Conservation (phyloP, 176 grass and related monocot genomes). For the Lolium multiflorum region DNA sequence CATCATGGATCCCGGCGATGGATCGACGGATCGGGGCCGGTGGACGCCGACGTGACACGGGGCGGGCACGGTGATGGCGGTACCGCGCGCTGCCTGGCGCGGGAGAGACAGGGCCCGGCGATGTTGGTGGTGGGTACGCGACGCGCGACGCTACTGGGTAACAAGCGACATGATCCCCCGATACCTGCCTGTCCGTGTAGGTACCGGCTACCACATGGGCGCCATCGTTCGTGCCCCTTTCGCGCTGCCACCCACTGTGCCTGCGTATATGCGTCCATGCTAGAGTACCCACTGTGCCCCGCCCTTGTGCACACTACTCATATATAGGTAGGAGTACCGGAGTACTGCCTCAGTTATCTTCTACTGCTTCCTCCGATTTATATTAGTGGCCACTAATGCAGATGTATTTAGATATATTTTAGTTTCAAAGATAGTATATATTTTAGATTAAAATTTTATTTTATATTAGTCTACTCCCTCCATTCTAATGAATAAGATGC, state of each 20-base stretch:
- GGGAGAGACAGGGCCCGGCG: conserved; percentile 33
- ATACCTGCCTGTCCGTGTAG: conserved; percentile 25
- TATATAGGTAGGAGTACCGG: no score
- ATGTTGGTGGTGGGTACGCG: neutral
- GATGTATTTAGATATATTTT: no score
- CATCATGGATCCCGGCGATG: neutral
- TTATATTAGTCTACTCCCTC: no score
- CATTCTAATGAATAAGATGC: no score
- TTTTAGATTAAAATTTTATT: no score
- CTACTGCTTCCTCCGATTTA: no score
- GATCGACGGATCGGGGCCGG: neutral
- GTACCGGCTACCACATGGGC: neutral
- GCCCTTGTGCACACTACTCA: no score
- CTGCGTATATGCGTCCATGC: neutral
- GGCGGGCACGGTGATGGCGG: neutral
- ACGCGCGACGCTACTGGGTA: conserved; percentile 15
- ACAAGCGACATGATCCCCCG: conserved; percentile 40
- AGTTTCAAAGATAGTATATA: no score
- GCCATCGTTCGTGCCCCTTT: neutral
- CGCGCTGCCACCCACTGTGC: neutral
- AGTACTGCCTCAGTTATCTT: no score
- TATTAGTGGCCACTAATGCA: no score
- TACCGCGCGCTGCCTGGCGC: conserved; percentile 20
- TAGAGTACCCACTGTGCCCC: no score
- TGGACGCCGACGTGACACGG: conserved; percentile 4